Evolutionary conservation across 2,329 filamentous ascomycete species (phyloP).

Genomic region (Fusarium palustre): DNA sequence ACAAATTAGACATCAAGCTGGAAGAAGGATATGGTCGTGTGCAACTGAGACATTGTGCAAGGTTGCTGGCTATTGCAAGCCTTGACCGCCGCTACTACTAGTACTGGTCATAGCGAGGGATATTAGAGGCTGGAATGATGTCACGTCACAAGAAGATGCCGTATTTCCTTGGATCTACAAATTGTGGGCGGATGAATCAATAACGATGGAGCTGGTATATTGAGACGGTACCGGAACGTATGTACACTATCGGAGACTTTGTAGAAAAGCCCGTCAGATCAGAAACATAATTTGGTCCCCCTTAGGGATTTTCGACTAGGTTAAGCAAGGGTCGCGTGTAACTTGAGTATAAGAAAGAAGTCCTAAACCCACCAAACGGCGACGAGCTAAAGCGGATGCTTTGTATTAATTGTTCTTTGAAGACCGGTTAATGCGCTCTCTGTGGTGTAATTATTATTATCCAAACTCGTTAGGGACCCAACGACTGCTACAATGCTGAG

Average conservation of each 20-base stretch:
- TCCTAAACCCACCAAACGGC: rapidly evolving
- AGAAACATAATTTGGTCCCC: not conserved
- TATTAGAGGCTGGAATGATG: not conserved
- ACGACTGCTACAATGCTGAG: not conserved
- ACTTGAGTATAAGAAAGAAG: not conserved
- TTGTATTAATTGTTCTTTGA: not conserved
- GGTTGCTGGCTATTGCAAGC: not conserved
- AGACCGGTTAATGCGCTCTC: not conserved
- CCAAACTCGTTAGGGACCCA: rapidly evolving
- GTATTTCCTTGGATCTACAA: not conserved
- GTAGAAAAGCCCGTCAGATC: rapidly evolving
- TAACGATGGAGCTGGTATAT: not conserved
- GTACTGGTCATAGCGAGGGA: not conserved
- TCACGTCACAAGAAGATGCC: not conserved
- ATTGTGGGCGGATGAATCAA: not conserved
- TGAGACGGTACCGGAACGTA: not conserved
- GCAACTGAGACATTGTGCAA: not conserved
- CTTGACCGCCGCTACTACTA: not conserved
- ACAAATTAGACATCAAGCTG: not conserved
- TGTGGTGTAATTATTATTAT: rapidly evolving
- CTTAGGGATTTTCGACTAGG: rapidly evolving
- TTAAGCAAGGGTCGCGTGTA: not conserved
- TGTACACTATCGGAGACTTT: not conserved
- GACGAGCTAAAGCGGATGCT: not conserved
- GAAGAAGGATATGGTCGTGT: not conserved